Evolutionary conservation across 345 rosid species (phyloP).

Genomic region (Murraya koenigii): DNA sequence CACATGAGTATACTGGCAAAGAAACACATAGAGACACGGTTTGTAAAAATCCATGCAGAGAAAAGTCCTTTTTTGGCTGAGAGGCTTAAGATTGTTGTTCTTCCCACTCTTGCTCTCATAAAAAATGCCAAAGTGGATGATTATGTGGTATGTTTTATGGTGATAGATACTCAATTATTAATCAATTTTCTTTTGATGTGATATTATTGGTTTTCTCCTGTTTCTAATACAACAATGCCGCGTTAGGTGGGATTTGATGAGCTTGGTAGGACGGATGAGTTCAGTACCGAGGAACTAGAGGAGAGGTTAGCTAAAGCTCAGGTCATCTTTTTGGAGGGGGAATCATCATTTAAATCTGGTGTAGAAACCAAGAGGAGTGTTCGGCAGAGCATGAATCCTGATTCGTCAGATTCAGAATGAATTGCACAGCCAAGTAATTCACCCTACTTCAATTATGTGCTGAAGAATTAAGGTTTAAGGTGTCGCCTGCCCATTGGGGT

Average conservation of each 20-base stretch:
- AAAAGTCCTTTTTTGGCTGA: constrained; percentile 97
- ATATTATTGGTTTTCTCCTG: not conserved
- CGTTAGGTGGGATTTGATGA: constrained; percentile 89
- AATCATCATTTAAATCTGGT: constrained; percentile 64
- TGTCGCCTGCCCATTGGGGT: not conserved
- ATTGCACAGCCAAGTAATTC: not conserved
- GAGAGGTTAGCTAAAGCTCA: constrained; percentile 91
- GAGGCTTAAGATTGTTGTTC: constrained; percentile 83
- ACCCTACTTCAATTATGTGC: not conserved
- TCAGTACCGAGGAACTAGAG: constrained; percentile 84
- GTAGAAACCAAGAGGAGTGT: constrained; percentile 63
- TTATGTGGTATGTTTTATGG: constrained; percentile 62
- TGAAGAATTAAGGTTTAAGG: not conserved
- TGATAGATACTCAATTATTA: not conserved
- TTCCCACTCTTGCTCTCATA: constrained; percentile 91
- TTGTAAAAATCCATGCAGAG: constrained; percentile 93
- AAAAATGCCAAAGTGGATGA: constrained; percentile 98
- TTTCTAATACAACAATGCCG: not conserved
- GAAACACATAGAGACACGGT: constrained; percentile 94
- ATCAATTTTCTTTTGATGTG: not conserved
- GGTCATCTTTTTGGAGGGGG: constrained; percentile 78
- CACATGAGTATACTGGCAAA: constrained; percentile 79
- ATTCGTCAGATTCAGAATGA: constrained; percentile 67
- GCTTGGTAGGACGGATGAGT: constrained; percentile 94
- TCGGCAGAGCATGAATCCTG: constrained; percentile 54